These are phyloP conservation scores for Aspergillus eucalypticola DNA, from an alignment of 2,329 filamentous ascomycete species.

Conservation along the genomic window DNA sequence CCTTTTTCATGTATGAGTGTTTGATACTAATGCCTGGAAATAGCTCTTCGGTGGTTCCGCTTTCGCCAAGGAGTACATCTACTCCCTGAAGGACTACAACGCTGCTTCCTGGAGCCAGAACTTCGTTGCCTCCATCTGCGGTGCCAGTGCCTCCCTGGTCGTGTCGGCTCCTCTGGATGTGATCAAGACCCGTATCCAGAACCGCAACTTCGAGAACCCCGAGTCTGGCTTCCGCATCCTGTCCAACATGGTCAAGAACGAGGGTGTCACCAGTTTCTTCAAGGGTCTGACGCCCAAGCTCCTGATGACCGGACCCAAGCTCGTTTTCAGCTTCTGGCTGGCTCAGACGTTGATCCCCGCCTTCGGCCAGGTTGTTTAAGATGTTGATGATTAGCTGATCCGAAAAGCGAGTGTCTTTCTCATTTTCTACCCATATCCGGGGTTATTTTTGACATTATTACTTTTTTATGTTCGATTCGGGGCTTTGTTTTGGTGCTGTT, in stretches of 20 bases:
- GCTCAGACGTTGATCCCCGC: conserved; percentile 96
- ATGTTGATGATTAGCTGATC: conserved; percentile 19
- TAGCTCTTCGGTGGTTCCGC: conserved; percentile 96
- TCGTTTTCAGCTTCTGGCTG: conserved; percentile 99
- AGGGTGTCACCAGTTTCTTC: conserved; percentile 87
- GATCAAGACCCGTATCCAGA: conserved; percentile 98
- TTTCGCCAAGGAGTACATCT: conserved; percentile 96
- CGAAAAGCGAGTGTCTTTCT: conserved; percentile 18
- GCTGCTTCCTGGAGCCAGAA: conserved; percentile 91
- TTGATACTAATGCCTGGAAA: conserved; percentile 12
- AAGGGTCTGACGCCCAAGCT: conserved; percentile 97
- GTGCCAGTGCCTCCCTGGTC: conserved; percentile 90
- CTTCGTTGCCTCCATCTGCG: conserved; percentile 93
- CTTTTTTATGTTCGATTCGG: conserved; percentile 13
- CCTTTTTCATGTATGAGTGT: not conserved
- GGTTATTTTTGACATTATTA: not conserved
- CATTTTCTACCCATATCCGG: conserved; percentile 1
- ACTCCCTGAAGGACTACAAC: conserved; percentile 91
- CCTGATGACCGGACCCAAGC: conserved; percentile 97
- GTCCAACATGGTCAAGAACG: conserved; percentile 87
- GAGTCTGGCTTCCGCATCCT: conserved; percentile 92
- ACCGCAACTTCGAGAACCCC: conserved; percentile 97
- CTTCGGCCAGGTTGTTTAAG: conserved; percentile 69
- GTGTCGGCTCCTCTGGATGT: conserved; percentile 97
- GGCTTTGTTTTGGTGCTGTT: conserved; percentile 15